A percentile compares a stretch with the other conserved stretches of the same genome.
Evolutionary conservation across 2,329 filamentous ascomycete genomes (phyloP).

Genomic region (Trichoderma guizhouense): DNA sequence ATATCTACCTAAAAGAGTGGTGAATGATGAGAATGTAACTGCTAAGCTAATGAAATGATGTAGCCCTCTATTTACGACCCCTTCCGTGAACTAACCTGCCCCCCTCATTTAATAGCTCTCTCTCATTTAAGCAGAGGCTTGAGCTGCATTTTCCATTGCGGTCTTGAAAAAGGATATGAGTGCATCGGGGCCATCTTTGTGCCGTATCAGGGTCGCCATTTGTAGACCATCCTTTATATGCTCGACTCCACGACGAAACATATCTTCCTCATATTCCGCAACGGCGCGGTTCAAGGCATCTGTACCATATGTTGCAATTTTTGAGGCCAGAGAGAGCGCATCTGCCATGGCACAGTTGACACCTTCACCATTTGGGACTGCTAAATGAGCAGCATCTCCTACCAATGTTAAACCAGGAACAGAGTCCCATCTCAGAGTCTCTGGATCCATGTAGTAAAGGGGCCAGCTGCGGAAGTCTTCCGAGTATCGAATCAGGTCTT

Average conservation of each 20-base stretch:
- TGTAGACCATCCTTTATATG: background rate
- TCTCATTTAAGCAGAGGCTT: background rate
- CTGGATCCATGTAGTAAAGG: constrained; percentile 3
- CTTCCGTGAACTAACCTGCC: too few species aligned
- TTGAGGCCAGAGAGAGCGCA: background rate
- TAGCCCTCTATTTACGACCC: background rate
- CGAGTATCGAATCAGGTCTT: background rate
- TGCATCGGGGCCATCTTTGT: background rate
- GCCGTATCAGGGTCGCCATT: background rate
- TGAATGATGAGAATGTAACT: background rate
- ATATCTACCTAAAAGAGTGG: background rate
- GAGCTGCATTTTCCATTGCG: background rate
- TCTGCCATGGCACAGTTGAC: constrained; percentile 12
- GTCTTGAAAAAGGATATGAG: background rate
- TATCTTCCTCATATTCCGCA: constrained; percentile 5
- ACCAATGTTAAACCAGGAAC: constrained; percentile 2
- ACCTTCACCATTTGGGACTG: constrained; percentile 9
- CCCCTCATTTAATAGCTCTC: background rate
- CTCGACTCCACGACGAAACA: constrained; percentile 6
- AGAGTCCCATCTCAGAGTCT: background rate
- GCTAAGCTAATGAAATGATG: background rate
- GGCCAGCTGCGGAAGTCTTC: constrained; percentile 11
- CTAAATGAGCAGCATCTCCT: constrained; percentile 11
- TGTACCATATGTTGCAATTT: background rate
- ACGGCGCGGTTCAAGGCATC: background rate